Evolutionary conservation across 306 rosid genomes (phyloP), one percentile per base, ranked within the genome.

Genomic region (Vigna reflexopilosa): DNA sequence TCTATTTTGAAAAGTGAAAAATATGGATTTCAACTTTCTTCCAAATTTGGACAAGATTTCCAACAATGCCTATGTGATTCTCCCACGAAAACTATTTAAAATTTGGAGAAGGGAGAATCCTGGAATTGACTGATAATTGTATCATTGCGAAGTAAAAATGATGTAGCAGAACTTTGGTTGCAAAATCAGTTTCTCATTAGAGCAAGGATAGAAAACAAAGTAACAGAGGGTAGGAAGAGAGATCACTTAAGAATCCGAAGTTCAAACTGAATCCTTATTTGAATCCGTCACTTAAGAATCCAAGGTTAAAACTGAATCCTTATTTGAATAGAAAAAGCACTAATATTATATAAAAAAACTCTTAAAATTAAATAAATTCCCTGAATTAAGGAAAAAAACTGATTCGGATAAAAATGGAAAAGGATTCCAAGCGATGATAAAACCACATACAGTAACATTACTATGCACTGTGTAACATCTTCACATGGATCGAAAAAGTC

Each of bases 181-280:
- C 65, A 51, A 13, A 7, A 51, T 51, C 63, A 69, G 68, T 61
- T 82, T 15, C 28, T 52, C 9, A 15, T n/a, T 40, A 40, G 52
- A 69, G 38, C 38, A 34, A 34, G 6, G 68, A 67, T 59, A 78
- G 34, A 50, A 28, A 28, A 40, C 47, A 38, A 32, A 32, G 36
- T 34, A 42, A 78, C 67, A 58, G 68, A 58, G 68, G 42, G 49
- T 0, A 54, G 77, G 49, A 17, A 67, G 63, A 67, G 56, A 78
- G 49, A 13, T 61, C 51, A 42, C 34, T 30, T 30, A 30, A 56
- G 50, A 68, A 70, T 62, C 48, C 28, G 19, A 57, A 15, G 32
- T 15, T 59, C 61, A 38, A 73, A 49, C 75, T 48, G 69, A 58
- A 48, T 42, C 11, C 32, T 61, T 52, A 30, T 22, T 38, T 13